Evolutionary conservation across 1,139 yeast genomes (phyloP), one percentile per base, ranked within the genome.

Genomic region (Hemisphaericaspora subhashii): DNA sequence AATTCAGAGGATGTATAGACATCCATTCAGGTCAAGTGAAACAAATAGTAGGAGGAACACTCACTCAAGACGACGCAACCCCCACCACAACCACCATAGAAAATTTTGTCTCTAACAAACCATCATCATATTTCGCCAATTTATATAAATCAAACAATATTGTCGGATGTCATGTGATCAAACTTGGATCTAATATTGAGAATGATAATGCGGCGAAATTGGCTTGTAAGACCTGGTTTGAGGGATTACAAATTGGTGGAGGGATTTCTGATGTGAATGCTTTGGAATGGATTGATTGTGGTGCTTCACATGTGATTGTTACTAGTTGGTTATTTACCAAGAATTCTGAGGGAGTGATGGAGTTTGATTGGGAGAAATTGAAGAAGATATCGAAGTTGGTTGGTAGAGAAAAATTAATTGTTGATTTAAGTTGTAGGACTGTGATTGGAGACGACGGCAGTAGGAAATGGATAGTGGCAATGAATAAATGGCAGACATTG

Each of bases 401-500:
- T 9, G 94, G 96, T 0, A 78, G 72, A 42, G 74, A 79, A 2
- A 66, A 76, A 35, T 64, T 92, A n/a, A 87, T 89, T n/a, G 85
- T 89, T 37, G 98, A 92, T 60, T 72, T 90, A 51, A 88, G 97
- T 57, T 90, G 98, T 58, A 73, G 96, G 40, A 72, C 75, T 24
- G 69, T 72, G 2, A 52, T 52, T 10, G 45, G 53, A 6, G 47
- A 42, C 5, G 46, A 52, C 7, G 68, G 63, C 3, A 59, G 52
- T 3, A 47, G 53, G 3, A 62, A 66, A 35, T 92, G 98, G 98
- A 77, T 83, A 17, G 98, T 94, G 6, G 97, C 98, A 4, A 92
- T 89, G 81, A 89, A 94, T 62, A 86, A 90, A 60, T 92, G 98
- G 98, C 97, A 90, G 62, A 86, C 94, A 0, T 64, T 90, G 30